These are phyloP conservation scores for Neofusicoccum sp. DNA, from an alignment of 2,329 filamentous ascomycete species.

Conservation along the genomic window DNA sequence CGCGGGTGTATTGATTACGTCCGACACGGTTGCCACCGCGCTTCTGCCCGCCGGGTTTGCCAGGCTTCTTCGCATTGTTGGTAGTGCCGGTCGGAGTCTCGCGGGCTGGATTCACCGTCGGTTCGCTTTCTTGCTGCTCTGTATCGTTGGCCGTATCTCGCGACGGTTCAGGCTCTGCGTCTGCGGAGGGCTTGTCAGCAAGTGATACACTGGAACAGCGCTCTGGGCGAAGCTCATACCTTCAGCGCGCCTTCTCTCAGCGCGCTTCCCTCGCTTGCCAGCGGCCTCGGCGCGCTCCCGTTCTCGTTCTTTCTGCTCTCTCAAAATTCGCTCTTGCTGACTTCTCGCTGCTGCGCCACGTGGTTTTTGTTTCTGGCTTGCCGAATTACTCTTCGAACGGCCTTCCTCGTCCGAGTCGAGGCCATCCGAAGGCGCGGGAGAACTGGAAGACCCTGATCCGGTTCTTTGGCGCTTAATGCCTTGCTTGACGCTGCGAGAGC, in stretches of 20 bases:
- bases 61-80: neutral
- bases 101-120: neutral
- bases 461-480: constrained; percentile 81
- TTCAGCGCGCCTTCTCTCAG: constrained; percentile 76
- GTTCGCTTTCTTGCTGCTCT: constrained; percentile 23
- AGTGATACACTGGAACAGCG: neutral
- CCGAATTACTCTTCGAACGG: constrained; percentile 41
- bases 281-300: constrained; percentile 70
- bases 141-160: constrained; percentile 34
- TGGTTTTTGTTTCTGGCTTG: constrained; percentile 42
- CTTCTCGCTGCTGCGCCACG: constrained; percentile 46
- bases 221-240: constrained; percentile 50
- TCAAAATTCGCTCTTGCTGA: constrained; percentile 63
- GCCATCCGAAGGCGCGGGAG: constrained; percentile 28
- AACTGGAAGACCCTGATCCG: constrained; percentile 40
- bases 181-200: constrained; percentile 26
- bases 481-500: constrained; percentile 61
- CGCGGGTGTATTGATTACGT: constrained; percentile 40
- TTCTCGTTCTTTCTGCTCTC: constrained; percentile 63
- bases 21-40: constrained; percentile 27
- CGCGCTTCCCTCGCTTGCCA: constrained; percentile 76
- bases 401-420: constrained; percentile 72
- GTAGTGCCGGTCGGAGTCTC: constrained; percentile 14
- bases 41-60: constrained; percentile 2
- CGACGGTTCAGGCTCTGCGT: constrained; percentile 29